phyloP scores from a whole-genome alignment of 2,329 filamentous ascomycete species.

The Apiospora rasikravindrae region DNA sequence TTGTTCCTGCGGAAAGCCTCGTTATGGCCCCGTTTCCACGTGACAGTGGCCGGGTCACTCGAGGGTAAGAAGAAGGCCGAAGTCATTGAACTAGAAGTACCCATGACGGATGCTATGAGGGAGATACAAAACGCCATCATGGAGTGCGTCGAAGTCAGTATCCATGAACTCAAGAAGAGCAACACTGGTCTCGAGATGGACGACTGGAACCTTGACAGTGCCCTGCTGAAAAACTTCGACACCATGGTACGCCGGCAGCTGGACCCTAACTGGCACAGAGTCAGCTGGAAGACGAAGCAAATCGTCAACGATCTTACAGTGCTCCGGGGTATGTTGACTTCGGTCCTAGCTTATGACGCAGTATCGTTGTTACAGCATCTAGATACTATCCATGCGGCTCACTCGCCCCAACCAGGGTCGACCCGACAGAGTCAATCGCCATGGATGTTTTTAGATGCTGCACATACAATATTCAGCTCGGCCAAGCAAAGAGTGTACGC shows the following conservation, averaged over 20 bases:
- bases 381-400: constrained; percentile 90
- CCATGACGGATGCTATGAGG: constrained; percentile 93
- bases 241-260: constrained; percentile 85
- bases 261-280: constrained; percentile 95
- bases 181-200: constrained; percentile 93
- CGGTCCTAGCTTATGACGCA: constrained; percentile 82
- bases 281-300: constrained; percentile 93
- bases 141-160: constrained; percentile 94
- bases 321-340: constrained; percentile 81
- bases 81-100: constrained; percentile 94
- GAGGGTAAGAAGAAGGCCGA: constrained; percentile 94
- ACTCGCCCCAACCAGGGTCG: constrained; percentile 85
- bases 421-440: constrained; percentile 89
- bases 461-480: constrained; percentile 90
- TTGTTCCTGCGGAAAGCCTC: constrained; percentile 88
- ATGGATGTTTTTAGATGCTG: constrained; percentile 95
- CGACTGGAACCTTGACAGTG: constrained; percentile 95
- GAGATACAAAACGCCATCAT: constrained; percentile 93
- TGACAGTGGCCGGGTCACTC: constrained; percentile 84
- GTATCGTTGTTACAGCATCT: constrained; percentile 92
- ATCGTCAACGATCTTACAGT: constrained; percentile 90
- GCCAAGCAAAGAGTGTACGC: constrained; percentile 88
- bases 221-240: constrained; percentile 91
- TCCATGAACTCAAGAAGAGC: constrained; percentile 89
- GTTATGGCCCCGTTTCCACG: constrained; percentile 91